Percentiles rank a stretch among this genome's conserved stretches.
These are phyloP conservation scores for Pythium rhizo-oryzae DNA, from an alignment of 352 stramenopile genomes.

Conservation along the genomic window DNA sequence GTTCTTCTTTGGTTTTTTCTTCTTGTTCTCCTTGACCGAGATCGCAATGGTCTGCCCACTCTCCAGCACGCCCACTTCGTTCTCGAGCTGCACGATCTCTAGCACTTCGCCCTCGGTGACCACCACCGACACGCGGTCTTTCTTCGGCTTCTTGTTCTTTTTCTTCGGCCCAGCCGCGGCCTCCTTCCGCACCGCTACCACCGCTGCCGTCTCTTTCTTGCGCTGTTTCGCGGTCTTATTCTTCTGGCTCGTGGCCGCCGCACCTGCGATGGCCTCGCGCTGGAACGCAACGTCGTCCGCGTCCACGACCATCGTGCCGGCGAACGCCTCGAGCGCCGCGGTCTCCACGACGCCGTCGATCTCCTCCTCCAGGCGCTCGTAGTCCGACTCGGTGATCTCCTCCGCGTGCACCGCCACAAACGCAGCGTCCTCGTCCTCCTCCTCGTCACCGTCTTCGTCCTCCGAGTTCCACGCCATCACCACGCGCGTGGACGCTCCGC, in stretches of 20 bases:
- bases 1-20: constrained; percentile 22
- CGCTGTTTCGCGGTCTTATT: constrained; percentile 19
- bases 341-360: constrained; percentile 28
- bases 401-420: background rate
- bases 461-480: constrained; percentile 15
- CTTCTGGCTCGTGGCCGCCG: background rate
- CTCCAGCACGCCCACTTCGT: constrained; percentile 2
- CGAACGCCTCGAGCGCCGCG: constrained; percentile 22
- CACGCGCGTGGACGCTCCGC: background rate
- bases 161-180: constrained; percentile 6
- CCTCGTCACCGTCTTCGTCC: constrained; percentile 1
- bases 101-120: constrained; percentile 17
- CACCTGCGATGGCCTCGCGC: constrained; percentile 10
- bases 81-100: constrained; percentile 18
- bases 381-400: constrained; percentile 22
- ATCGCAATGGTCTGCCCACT: constrained; percentile 15
- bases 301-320: constrained; percentile 31
- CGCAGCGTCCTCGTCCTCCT: background rate
- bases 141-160: constrained; percentile 28
- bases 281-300: constrained; percentile 24
- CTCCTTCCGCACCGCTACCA: background rate
- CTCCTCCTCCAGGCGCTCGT: constrained; percentile 24
- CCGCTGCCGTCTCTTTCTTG: constrained; percentile 15
- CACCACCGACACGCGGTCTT: constrained; percentile 15
- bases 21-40: constrained; percentile 16